Percentiles rank a stretch among this genome's conserved stretches.
Evolutionary conservation across 768 basidiomycete species (phyloP).

Genomic region (Pleurotus pulmonarius): DNA sequence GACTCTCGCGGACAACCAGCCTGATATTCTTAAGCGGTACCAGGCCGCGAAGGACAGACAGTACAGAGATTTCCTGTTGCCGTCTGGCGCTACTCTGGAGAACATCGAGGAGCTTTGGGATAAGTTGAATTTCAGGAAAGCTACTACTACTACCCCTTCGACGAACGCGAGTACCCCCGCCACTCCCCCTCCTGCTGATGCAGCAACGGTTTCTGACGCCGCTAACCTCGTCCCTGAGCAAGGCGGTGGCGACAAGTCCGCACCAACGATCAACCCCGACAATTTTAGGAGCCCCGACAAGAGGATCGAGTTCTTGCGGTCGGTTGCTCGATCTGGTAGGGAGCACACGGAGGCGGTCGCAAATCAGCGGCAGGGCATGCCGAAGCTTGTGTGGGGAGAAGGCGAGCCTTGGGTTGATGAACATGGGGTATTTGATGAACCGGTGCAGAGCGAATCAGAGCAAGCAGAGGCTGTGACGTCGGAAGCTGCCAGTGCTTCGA

Average conservation of each 20-base stretch:
- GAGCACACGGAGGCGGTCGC: conserved; percentile 33
- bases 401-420: conserved; percentile 9
- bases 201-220: neutral
- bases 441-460: neutral
- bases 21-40: conserved; percentile 33
- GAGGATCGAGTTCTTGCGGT: conserved; percentile 37
- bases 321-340: conserved; percentile 43
- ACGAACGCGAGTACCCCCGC: neutral
- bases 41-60: conserved; percentile 35
- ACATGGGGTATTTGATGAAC: neutral
- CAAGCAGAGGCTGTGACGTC: neutral
- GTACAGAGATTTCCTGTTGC: conserved; percentile 42
- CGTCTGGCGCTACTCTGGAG: conserved; percentile 40
- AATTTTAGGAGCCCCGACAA: conserved; percentile 31
- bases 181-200: neutral
- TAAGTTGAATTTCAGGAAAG: conserved; percentile 36
- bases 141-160: neutral
- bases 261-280: conserved; percentile 17
- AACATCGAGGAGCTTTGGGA: conserved; percentile 45
- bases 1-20: conserved; percentile 27
- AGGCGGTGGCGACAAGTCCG: conserved; percentile 20
- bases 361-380: conserved; percentile 34
- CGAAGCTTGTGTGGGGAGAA: conserved; percentile 43
- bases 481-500: neutral
- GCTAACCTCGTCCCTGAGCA: conserved; percentile 6